Evolutionary conservation across 345 rosid genomes (phyloP).

Genomic region (Sisymbrium irio): DNA sequence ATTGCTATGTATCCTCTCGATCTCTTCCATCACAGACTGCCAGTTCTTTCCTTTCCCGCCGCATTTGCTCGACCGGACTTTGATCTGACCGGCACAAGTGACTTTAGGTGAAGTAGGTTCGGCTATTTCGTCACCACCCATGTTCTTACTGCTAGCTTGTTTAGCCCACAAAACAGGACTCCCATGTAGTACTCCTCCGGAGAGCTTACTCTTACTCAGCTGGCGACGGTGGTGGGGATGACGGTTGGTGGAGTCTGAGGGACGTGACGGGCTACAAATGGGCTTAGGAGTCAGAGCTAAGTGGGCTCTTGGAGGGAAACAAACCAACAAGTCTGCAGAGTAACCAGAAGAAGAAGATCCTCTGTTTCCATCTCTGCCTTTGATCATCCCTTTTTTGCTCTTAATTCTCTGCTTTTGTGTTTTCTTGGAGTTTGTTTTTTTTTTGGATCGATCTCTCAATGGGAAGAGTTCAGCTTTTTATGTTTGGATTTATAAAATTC

Average conservation of each 20-base stretch:
- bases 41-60: constrained; percentile 48
- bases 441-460: constrained; percentile 28
- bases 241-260: constrained; percentile 45
- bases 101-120: constrained; percentile 94
- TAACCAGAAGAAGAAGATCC: constrained; percentile 49
- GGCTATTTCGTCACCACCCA: constrained; percentile 43
- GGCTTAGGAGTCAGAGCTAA: constrained; percentile 66
- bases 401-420: neutral
- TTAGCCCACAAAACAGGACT: constrained; percentile 76
- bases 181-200: constrained; percentile 19
- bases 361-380: constrained; percentile 58
- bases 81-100: constrained; percentile 95
- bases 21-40: constrained; percentile 84
- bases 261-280: constrained; percentile 67
- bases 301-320: constrained; percentile 87
- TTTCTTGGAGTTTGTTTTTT: constrained; percentile 25
- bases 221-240: constrained; percentile 42
- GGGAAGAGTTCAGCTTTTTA: constrained; percentile 27
- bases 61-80: constrained; percentile 59
- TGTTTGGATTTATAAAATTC: constrained; percentile 31
- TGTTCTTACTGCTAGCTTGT: constrained; percentile 44
- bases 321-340: constrained; percentile 75
- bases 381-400: constrained; percentile 49
- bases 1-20: constrained; percentile 53
- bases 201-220: constrained; percentile 44